phyloP scores from a whole-genome alignment of 225 moss, liverwort and hornwort genomes.

The Pseudoscleropodium purum region DNA sequence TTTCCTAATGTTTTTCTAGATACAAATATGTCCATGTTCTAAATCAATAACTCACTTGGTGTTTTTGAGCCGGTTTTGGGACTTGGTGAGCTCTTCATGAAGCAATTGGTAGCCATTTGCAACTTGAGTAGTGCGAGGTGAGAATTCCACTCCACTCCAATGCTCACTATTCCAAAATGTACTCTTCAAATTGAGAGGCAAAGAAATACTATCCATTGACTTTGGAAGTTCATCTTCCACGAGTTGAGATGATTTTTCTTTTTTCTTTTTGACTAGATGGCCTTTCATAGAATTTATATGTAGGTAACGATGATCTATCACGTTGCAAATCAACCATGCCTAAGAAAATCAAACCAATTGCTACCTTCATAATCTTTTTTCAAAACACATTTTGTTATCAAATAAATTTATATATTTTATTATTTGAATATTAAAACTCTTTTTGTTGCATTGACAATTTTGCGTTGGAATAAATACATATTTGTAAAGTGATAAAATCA shows the following conservation, averaged over 20 bases:
- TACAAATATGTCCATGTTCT: background rate
- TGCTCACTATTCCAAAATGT: constrained; percentile 18
- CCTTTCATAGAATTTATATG: constrained; percentile 1
- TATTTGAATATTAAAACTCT: background rate
- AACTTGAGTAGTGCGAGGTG: constrained; percentile 3
- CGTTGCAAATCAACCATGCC: constrained; percentile 12
- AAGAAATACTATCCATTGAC: background rate
- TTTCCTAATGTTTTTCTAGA: background rate
- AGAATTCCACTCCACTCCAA: constrained; percentile 13
- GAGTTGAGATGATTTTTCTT: background rate
- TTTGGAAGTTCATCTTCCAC: background rate
- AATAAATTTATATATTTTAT: too few relatives aligned
- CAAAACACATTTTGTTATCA: background rate
- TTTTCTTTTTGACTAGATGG: background rate
- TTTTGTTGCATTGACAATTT: background rate
- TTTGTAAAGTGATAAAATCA: background rate
- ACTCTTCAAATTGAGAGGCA: constrained; percentile 18
- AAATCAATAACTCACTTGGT: background rate
- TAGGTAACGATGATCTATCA: background rate
- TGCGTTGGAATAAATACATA: fast-evolving
- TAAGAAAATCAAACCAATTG: background rate
- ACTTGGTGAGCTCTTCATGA: constrained; percentile 11
- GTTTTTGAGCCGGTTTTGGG: background rate
- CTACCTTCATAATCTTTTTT: background rate
- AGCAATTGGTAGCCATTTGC: constrained; percentile 20